Percentiles rank a stretch among this genome's conserved stretches.
phyloP scores from a whole-genome alignment of 192 early-diverging fungal species.

The Phlyctochytrium planicorne region DNA sequence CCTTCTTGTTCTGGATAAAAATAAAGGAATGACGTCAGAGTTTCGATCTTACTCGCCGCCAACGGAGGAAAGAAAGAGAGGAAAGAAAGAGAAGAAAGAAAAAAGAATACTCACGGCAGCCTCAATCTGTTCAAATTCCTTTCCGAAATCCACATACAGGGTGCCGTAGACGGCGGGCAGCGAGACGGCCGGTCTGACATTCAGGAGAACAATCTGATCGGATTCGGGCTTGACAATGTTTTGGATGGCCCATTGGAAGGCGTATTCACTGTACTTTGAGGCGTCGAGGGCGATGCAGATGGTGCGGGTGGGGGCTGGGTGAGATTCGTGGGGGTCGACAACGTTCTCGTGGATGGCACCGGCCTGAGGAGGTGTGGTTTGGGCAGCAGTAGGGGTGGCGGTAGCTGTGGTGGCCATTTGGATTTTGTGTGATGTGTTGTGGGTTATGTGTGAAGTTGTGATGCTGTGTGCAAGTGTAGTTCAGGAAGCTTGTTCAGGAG shows the following conservation, averaged over 20 bases:
- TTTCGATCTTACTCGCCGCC: neutral
- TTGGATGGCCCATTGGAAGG: slow-evolving; percentile 40
- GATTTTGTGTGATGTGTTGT: neutral
- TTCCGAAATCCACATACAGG: slow-evolving; percentile 13
- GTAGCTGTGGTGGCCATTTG: neutral
- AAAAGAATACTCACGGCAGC: too few relatives aligned
- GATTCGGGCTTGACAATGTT: slow-evolving; percentile 31
- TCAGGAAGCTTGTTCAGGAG: too few relatives aligned
- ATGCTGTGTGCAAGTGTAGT: too few relatives aligned
- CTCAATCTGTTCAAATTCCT: slow-evolving; percentile 25
- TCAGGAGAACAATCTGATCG: slow-evolving; percentile 33
- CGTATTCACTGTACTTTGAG: slow-evolving; percentile 26
- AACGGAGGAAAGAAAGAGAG: neutral
- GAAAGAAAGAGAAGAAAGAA: too few relatives aligned
- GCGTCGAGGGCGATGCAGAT: slow-evolving; percentile 27
- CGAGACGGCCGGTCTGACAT: neutral
- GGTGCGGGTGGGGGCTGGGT: slow-evolving; percentile 9
- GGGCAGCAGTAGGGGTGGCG: neutral
- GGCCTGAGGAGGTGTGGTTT: neutral
- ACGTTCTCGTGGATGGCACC: neutral
- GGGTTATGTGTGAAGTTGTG: too few relatives aligned
- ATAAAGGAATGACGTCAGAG: neutral
- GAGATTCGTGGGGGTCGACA: neutral
- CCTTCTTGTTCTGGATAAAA: slow-evolving; percentile 1
- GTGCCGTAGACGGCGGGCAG: slow-evolving; percentile 14